These are phyloP conservation scores for Kalaharituber pfeilii DNA, from an alignment of 2,329 filamentous ascomycete species.

Conservation along the genomic window DNA sequence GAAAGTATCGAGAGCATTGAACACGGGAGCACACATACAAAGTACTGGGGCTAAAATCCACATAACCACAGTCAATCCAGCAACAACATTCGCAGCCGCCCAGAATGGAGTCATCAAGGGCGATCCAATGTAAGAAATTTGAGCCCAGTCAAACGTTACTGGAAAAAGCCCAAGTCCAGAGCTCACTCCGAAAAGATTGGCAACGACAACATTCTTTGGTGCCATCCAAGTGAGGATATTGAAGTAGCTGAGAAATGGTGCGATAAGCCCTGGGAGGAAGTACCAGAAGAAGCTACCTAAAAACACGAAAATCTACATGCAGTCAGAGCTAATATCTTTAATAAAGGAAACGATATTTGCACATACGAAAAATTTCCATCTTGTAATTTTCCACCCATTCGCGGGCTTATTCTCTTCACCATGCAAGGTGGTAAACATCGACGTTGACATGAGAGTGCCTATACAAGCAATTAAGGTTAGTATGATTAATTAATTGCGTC, in stretches of 20 bases:
- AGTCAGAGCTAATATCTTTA: conserved; percentile 47
- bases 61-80: conserved; percentile 64
- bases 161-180: conserved; percentile 72
- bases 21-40: conserved; percentile 30
- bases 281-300: conserved; percentile 54
- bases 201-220: conserved; percentile 67
- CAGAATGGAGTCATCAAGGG: conserved; percentile 71
- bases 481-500: too few species aligned
- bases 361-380: conserved; percentile 64
- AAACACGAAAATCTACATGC: conserved; percentile 17
- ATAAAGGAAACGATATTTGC: conserved; percentile 16
- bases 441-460: conserved; percentile 68
- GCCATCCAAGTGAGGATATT: conserved; percentile 79
- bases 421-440: conserved; percentile 77
- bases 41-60: conserved; percentile 66
- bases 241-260: conserved; percentile 76
- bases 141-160: conserved; percentile 79
- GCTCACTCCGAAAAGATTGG: conserved; percentile 72
- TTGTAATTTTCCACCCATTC: conserved; percentile 64
- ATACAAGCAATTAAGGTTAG: background rate
- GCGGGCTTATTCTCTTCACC: conserved; percentile 56
- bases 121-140: conserved; percentile 74
- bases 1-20: too few species aligned
- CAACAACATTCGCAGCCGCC: conserved; percentile 71
- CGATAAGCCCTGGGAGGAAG: conserved; percentile 64